phyloP scores from a whole-genome alignment of 495 filamentous ascomycete species.

The Letharia lupina region DNA sequence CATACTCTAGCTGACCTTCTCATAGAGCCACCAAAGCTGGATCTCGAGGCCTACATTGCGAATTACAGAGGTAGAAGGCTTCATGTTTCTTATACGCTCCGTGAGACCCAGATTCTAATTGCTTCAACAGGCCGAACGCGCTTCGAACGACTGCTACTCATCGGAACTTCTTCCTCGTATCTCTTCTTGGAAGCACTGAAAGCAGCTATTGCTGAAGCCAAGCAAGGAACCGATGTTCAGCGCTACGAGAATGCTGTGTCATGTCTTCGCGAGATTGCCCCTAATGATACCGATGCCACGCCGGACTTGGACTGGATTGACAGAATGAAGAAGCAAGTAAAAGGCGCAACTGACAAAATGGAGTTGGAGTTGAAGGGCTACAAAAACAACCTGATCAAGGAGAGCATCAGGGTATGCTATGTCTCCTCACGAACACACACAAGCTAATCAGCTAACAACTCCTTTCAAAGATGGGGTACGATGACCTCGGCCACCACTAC shows the following conservation, averaged over 20 bases:
- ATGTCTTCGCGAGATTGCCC: slow-evolving; percentile 51
- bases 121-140: slow-evolving; percentile 52
- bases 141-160: slow-evolving; percentile 70
- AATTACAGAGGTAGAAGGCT: slow-evolving; percentile 71
- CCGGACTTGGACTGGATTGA: slow-evolving; percentile 66
- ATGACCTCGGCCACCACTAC: slow-evolving; percentile 63
- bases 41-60: slow-evolving; percentile 83
- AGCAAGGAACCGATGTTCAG: slow-evolving; percentile 58
- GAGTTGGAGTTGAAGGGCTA: slow-evolving; percentile 82
- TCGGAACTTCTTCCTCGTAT: slow-evolving; percentile 67
- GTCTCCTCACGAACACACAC: background rate
- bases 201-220: slow-evolving; percentile 66
- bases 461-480: slow-evolving; percentile 57
- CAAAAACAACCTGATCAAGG: slow-evolving; percentile 96
- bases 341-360: slow-evolving; percentile 58
- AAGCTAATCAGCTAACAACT: slow-evolving; percentile 1
- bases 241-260: slow-evolving; percentile 64
- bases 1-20: background rate
- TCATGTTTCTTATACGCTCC: background rate
- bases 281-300: slow-evolving; percentile 56
- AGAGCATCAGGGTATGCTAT: slow-evolving; percentile 73
- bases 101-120: background rate
- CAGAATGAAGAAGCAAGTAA: slow-evolving; percentile 51
- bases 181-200: slow-evolving; percentile 76
- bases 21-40: slow-evolving; percentile 79